Evolutionary conservation across 352 stramenopile genomes (phyloP), one percentile per base, ranked within the genome.

Genomic region (Globisporangium polare): DNA sequence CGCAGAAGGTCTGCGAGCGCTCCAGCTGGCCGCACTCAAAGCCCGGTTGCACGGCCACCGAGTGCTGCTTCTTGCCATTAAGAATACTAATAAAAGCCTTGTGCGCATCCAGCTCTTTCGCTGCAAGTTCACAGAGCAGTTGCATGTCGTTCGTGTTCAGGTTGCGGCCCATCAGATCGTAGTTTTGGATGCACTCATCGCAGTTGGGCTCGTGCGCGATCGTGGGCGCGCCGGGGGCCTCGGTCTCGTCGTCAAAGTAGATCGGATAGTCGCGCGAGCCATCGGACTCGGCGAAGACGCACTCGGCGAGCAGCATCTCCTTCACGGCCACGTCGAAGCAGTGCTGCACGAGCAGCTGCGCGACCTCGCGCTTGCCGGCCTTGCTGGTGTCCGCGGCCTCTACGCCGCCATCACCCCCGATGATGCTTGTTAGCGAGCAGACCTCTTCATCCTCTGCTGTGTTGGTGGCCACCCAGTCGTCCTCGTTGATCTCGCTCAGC

Each of bases 261-360:
- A 86, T 64, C 9, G 74, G 70, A 27, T 86, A 86, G 0, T 46
- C 52, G 3, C 74, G 58, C n/a, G 64, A 72, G 9, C 74, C 72
- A 33, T 81, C 67, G 8, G 62, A 54, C 56, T 86, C 77, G 1
- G 77, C 74, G 47, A 86, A 68, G 39, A 71, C 37, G 22, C 77
- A 83, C 27, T 72, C 63, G 2, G 73, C 62, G 9, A 81, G 57
- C 15, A 72, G 52, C 31, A 80, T 37, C 46, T 83, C 71, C 1
- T 54, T 24, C 4, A 86, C 55, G 0, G 63, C 60, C 26, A 86
- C 67, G 26, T 86, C 77, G 24, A 86, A 86, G 47, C 77, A 86
- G 50, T 80, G 74, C 55, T 86, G 77, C 18, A 83, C 72, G 22
- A 86, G 64, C 47, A 79, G 71, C 55, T 85, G 75, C 22, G 74